Conservation (phyloP, 179 eudicot species). For the Drosera spatulata region DNA sequence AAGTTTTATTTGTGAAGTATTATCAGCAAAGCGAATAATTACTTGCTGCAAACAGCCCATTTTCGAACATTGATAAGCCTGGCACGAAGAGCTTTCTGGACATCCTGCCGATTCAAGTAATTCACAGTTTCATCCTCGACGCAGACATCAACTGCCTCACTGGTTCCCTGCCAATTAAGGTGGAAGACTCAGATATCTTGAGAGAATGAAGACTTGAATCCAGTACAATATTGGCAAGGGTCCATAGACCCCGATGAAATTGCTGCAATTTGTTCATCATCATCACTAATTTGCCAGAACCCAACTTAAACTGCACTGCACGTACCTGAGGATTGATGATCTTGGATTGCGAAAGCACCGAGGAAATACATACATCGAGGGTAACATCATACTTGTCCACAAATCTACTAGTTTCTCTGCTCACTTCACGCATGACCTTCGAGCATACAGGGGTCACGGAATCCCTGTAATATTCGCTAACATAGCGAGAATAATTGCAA, state of each 20-base stretch:
- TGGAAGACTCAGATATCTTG: too few relatives aligned
- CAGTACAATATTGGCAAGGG: too few relatives aligned
- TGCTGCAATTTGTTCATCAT: too few relatives aligned
- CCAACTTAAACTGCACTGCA: not conserved
- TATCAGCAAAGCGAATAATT: constrained; percentile 1
- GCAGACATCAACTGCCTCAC: constrained; percentile 79
- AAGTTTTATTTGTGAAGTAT: too few relatives aligned
- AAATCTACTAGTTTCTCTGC: constrained; percentile 77
- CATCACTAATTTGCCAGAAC: too few relatives aligned
- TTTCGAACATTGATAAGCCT: constrained; percentile 67
- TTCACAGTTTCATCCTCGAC: constrained; percentile 84
- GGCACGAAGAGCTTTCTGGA: constrained; percentile 74
- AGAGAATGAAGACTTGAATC: too few relatives aligned
- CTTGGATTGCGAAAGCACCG: constrained; percentile 78
- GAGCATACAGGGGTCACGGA: constrained; percentile 67
- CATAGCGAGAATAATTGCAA: constrained; percentile 88
- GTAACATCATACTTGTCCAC: constrained; percentile 97
- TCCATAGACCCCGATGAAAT: too few relatives aligned
- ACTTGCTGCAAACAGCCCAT: constrained; percentile 90
- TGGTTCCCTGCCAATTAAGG: constrained; percentile 34
- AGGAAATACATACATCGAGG: constrained; percentile 83
- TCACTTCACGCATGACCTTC: constrained; percentile 64
- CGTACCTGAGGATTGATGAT: constrained; percentile 66
- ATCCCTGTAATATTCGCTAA: constrained; percentile 67
- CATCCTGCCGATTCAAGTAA: constrained; percentile 79